Evolutionary conservation across 768 basidiomycete species (phyloP), one percentile per base, ranked within the genome.

Genomic region (Pleurotus ostreatus): DNA sequence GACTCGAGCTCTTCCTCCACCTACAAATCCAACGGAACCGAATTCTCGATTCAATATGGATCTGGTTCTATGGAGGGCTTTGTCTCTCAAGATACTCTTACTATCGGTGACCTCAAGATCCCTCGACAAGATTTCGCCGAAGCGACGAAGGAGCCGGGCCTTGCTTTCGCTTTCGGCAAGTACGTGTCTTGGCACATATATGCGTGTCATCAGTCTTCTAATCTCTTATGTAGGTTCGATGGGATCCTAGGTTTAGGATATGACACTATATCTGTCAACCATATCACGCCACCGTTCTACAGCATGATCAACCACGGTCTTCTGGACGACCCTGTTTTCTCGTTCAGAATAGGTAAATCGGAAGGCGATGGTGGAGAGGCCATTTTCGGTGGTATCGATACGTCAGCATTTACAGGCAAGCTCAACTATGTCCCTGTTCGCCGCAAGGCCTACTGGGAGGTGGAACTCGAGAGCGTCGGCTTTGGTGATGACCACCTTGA

Each of bases 371-470:
- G 88, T 52, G 95, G 96, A 49, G 92, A 94, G 69, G 92, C 88
- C 34, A 73, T 88, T 57, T 98, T 98, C 60, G 96, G 96, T 62
- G 96, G 94, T 43, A 80, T 98, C 59, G 94, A 99, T 69, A 52
- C 70, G 9, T 62, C 62, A 22, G 88, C 91, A 34, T 98, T 89
- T 75, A 81, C 70, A 4, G 97, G 97, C 69, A 76, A 85, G 66
- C 80, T 99, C 58, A 65, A 70, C 20, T 98, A 98, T 64, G 93
- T 89, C 26, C 96, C 97, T 49, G 78, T 99, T 52, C 87, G 95
- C 63, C 84, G 93, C 63, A 94, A 92, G 80, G 97, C 93, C 4
- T 98, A 97, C 74, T 97, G 95, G 95, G 96, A 98, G 72, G 93
- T 98, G 46, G 94, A 97, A 69, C 87, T 99, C 23, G 79, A 92